Evolutionary conservation across 1,139 yeast species (phyloP), one percentile per base, ranked within the genome.

Genomic region (Blastobotrys elegans): DNA sequence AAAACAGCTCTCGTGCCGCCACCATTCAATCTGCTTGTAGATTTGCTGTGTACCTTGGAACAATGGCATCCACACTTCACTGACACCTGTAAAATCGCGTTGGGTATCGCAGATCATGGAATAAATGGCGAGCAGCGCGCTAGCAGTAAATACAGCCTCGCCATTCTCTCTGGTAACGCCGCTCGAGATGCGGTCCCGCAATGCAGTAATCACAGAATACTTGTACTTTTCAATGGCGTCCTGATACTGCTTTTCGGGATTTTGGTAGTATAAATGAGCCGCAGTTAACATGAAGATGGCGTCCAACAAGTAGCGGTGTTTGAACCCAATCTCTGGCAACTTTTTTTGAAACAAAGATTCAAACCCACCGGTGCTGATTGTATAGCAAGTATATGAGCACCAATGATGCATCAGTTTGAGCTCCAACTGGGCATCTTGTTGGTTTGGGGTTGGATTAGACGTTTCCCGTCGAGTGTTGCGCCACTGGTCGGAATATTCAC

Each of bases 401-500:
- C 42, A 43, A 27, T 22, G n/a, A 22, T 43, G 42, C 46, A 43
- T 43, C 22, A 43, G 14, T 16, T 22, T 11, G 10, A 43, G 29
- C 21, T 43, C 46, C 20, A 36, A 30, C 3, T n/a, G 2, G 10
- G 40, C 34, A 13, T 20, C 30, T 6, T 10, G 27, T 10, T 14
- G 42, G 14, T 10, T 10, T 8, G 2, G 42, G 21, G 11, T 10
- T 16, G 5, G 16, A 6, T 4, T 24, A 10, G 10, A 5, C 10
- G 27, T 10, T 24, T 24, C 27, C 17, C n/a, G 20, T 21, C 40
- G 26, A 14, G 26, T 7, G 10, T 43, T 43, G 3, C 41, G 35
- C 46, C 46, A 43, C 10, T 37, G 37, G 30, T 29, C 35, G 17
- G 41, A 24, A 24, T 43, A 43, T 14, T 30, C 42, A 17, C 46